phyloP scores from a whole-genome alignment of 2,329 filamentous ascomycete genomes.

The Coniella vitis region DNA sequence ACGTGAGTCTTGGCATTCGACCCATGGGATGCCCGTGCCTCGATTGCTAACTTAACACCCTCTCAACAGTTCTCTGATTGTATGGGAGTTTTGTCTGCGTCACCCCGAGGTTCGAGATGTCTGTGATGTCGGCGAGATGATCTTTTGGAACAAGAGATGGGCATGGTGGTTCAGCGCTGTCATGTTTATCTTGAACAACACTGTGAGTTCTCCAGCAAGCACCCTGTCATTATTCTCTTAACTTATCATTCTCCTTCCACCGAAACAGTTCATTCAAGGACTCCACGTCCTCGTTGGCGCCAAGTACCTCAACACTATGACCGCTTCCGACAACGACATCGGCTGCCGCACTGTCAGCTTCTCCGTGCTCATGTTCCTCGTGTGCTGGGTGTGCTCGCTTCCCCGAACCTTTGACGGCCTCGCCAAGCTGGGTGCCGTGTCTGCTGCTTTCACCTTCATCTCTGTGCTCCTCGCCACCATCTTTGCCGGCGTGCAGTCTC shows the following conservation, averaged over 20 bases:
- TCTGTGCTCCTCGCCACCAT: slow-evolving; percentile 79
- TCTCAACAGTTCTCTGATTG: slow-evolving; percentile 25
- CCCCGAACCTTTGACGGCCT: slow-evolving; percentile 80
- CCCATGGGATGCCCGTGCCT: slow-evolving; percentile 45
- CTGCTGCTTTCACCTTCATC: slow-evolving; percentile 83
- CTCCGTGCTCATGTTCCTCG: slow-evolving; percentile 63
- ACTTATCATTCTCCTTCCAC: not conserved
- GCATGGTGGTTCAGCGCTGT: slow-evolving; percentile 63
- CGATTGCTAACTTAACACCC: slow-evolving; percentile 25
- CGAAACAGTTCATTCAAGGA: slow-evolving; percentile 29
- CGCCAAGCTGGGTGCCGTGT: slow-evolving; percentile 70
- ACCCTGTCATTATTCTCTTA: not conserved
- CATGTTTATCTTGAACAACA: slow-evolving; percentile 94
- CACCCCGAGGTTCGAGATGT: slow-evolving; percentile 90
- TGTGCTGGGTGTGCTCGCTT: slow-evolving; percentile 73
- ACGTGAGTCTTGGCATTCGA: slow-evolving; percentile 45
- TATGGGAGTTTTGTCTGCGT: slow-evolving; percentile 82
- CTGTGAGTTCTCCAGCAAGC: slow-evolving; percentile 36
- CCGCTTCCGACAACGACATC: slow-evolving; percentile 55
- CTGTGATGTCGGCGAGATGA: slow-evolving; percentile 90
- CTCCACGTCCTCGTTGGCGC: slow-evolving; percentile 80
- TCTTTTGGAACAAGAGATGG: slow-evolving; percentile 80
- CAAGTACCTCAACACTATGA: slow-evolving; percentile 87
- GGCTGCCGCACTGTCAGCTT: slow-evolving; percentile 73
- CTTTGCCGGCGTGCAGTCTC: slow-evolving; percentile 69